phyloP scores from a whole-genome alignment of 2,329 filamentous ascomycete genomes.

The Ceratocystis ficicola region DNA sequence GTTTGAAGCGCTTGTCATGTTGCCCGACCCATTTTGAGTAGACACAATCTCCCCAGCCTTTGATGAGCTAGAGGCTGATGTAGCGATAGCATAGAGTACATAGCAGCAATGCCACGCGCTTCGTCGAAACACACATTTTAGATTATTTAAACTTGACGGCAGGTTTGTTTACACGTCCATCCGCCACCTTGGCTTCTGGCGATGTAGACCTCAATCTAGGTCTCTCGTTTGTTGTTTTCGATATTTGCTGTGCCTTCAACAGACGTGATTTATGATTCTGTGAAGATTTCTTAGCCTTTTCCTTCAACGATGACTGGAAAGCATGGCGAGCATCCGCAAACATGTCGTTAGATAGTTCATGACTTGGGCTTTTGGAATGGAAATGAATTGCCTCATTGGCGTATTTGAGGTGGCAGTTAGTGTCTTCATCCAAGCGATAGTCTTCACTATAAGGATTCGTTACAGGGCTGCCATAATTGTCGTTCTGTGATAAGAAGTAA shows the following conservation, averaged over 20 bases:
- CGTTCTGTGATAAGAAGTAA: not conserved
- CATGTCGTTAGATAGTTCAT: not conserved
- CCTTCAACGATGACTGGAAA: not conserved
- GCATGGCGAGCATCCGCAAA: not conserved
- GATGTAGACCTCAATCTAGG: not conserved
- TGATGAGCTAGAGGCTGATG: not conserved
- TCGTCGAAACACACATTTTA: not conserved
- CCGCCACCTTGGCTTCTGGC: not conserved
- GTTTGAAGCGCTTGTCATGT: not conserved
- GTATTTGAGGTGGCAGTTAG: not conserved
- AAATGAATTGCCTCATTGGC: not conserved
- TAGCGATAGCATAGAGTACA: not conserved
- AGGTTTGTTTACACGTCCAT: not conserved
- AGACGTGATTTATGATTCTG: not conserved
- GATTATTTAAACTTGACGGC: not conserved
- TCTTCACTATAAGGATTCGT: not conserved
- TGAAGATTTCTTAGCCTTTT: not conserved
- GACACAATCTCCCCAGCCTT: not conserved
- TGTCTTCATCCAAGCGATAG: not conserved
- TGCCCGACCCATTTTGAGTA: no score
- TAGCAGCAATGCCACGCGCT: not conserved
- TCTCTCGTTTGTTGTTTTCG: not conserved
- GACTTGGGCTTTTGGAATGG: not conserved
- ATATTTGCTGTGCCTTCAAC: not conserved
- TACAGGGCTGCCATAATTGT: not conserved